A percentile compares a stretch with the other conserved stretches of the same genome.
Evolutionary conservation across 164 flowering plant species (phyloP).

Genomic region (Magnolia officinalis): DNA sequence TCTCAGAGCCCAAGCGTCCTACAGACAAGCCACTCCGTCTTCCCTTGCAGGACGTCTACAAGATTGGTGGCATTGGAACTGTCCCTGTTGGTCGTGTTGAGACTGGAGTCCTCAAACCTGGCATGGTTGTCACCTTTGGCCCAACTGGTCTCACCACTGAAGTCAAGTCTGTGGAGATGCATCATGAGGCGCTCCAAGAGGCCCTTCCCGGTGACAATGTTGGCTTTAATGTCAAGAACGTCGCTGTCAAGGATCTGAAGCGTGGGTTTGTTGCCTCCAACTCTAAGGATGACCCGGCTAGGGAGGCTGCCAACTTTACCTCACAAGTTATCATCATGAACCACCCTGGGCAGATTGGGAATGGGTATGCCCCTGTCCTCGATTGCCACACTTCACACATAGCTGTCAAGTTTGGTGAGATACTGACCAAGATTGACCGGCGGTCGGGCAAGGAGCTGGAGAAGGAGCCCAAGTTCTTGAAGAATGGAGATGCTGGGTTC

Average conservation of each 20-base stretch:
- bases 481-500: conserved; percentile 19
- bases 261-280: conserved; percentile 26
- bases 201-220: conserved; percentile 15
- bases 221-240: conserved; percentile 15
- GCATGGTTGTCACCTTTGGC: conserved; percentile 20
- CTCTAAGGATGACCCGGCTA: conserved; percentile 27
- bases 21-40: conserved; percentile 21
- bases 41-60: conserved; percentile 21
- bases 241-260: conserved; percentile 20
- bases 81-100: conserved; percentile 22
- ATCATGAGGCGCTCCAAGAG: conserved; percentile 21
- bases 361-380: conserved; percentile 24
- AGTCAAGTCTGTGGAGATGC: conserved; percentile 27
- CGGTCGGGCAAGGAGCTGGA: conserved; percentile 28
- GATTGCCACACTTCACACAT: conserved; percentile 32
- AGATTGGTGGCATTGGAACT: conserved; percentile 26
- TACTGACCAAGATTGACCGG: conserved; percentile 27
- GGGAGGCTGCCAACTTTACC: conserved; percentile 27
- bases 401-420: conserved; percentile 28
- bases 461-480: conserved; percentile 28
- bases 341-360: conserved; percentile 32
- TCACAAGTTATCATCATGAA: conserved; percentile 32
- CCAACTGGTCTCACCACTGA: conserved; percentile 28
- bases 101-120: conserved; percentile 19
- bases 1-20: conserved; percentile 21